These are phyloP conservation scores for Nicotiana tomentosiformis DNA, from an alignment of 257 asterid species.

Conservation along the genomic window DNA sequence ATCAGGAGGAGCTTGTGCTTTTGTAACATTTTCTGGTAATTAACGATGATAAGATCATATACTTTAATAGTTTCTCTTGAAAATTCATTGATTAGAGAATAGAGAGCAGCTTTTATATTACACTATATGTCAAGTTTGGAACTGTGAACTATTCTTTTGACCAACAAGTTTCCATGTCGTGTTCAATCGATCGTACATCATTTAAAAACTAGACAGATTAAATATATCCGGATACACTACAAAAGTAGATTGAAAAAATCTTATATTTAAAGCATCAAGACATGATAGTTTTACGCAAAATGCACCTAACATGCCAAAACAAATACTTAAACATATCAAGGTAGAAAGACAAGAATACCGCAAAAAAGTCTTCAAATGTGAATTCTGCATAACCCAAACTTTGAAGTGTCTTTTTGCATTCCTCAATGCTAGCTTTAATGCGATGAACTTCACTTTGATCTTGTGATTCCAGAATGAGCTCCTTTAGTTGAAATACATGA, in stretches of 20 bases:
- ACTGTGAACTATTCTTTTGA: background rate
- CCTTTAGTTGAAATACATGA: constrained; percentile 38
- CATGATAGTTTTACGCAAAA: background rate
- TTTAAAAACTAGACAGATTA: background rate
- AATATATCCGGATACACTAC: background rate
- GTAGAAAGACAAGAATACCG: constrained; percentile 36
- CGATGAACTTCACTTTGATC: constrained; percentile 75
- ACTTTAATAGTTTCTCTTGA: background rate
- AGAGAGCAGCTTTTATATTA: background rate
- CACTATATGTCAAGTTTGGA: background rate
- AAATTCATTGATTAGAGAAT: background rate
- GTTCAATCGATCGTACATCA: background rate
- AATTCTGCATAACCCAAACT: constrained; percentile 88
- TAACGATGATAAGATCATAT: background rate
- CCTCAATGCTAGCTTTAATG: constrained; percentile 53
- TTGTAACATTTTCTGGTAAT: background rate
- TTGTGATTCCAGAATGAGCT: constrained; percentile 75
- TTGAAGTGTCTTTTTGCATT: constrained; percentile 80
- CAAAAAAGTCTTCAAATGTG: constrained; percentile 91
- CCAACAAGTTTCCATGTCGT: background rate
- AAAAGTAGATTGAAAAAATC: background rate
- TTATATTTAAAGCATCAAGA: background rate
- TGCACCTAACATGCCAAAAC: background rate
- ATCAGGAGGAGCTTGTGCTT: background rate
- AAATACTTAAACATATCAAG: constrained; percentile 5